These are phyloP conservation scores for Trebouxiophyceae sp. DNA, from an alignment of 163 green algal species.

Conservation along the genomic window DNA sequence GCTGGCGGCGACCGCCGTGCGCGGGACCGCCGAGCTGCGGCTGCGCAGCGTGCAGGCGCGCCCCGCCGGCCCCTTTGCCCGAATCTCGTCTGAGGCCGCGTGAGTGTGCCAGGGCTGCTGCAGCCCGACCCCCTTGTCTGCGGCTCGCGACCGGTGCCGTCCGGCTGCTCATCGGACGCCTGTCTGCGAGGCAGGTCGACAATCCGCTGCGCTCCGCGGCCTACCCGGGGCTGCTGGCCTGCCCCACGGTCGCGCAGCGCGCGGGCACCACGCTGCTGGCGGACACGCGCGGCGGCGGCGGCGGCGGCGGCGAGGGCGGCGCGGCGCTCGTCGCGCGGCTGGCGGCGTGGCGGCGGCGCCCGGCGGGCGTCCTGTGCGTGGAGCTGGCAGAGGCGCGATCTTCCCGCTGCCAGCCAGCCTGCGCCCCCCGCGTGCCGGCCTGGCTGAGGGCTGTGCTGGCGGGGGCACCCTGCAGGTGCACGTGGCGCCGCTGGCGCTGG, in stretches of 20 bases:
- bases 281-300: not conserved
- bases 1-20: slow-evolving; percentile 26
- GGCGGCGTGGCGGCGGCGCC: slow-evolving; percentile 38
- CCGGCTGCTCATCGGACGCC: no score
- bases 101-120: no score
- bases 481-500: slow-evolving; percentile 32
- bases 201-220: slow-evolving; percentile 29
- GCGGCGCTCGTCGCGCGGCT: slow-evolving; percentile 24
- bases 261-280: not conserved
- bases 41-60: slow-evolving; percentile 30
- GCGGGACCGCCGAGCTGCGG: slow-evolving; percentile 21
- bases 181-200: slow-evolving; percentile 52
- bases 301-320: not conserved
- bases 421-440: not conserved
- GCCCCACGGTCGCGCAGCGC: slow-evolving; percentile 5
- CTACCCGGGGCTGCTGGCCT: slow-evolving; percentile 31
- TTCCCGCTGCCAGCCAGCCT: no score
- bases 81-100: no score
- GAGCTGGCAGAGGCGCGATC: slow-evolving; percentile 31
- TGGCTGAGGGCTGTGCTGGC: no score
- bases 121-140: no score
- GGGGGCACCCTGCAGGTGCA: slow-evolving; percentile 18
- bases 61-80: not conserved
- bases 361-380: slow-evolving; percentile 50
- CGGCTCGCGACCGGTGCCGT: no score